phyloP scores from a whole-genome alignment of 2,329 filamentous ascomycete genomes.

The Verticillium klebahnii region DNA sequence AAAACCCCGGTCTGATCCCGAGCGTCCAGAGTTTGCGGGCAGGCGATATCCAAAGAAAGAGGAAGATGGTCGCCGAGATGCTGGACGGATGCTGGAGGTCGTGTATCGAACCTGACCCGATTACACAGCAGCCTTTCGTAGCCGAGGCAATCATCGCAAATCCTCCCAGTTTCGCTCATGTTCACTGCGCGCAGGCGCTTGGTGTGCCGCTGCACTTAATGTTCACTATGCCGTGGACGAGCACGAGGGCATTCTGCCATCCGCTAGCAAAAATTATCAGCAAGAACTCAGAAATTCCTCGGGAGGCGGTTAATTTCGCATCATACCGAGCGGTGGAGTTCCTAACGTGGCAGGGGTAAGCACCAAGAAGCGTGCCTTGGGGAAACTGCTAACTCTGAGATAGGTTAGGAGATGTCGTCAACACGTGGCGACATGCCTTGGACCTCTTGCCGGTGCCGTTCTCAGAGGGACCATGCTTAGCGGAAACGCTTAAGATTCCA shows the following conservation, averaged over 20 bases:
- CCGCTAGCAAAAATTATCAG: conserved; percentile 69
- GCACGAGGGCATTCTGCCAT: conserved; percentile 67
- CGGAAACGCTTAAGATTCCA: conserved; percentile 62
- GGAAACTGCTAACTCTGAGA: conserved; percentile 15
- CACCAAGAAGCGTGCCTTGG: not conserved
- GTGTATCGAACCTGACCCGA: conserved; percentile 12
- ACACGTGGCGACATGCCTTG: conserved; percentile 50
- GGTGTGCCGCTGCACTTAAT: conserved; percentile 37
- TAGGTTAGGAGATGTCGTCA: conserved; percentile 14
- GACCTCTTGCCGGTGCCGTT: conserved; percentile 64
- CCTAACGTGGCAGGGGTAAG: conserved; percentile 65
- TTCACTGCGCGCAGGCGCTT: conserved; percentile 37
- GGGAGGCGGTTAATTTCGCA: conserved; percentile 63
- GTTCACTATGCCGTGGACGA: conserved; percentile 65
- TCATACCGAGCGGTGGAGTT: conserved; percentile 68
- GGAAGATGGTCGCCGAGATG: conserved; percentile 16
- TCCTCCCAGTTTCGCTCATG: conserved; percentile 37
- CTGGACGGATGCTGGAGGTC: conserved; percentile 16
- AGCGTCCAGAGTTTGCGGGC: conserved; percentile 16
- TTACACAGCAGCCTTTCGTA: conserved; percentile 25
- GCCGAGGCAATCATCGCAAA: conserved; percentile 43
- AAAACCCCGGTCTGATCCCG: conserved; percentile 20
- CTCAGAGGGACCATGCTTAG: conserved; percentile 66
- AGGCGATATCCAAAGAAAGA: conserved; percentile 18
- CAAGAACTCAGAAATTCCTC: conserved; percentile 33